Evolutionary conservation across 1,284 basidiomycete species (phyloP).

Genomic region (Rhodotorula sp.): DNA sequence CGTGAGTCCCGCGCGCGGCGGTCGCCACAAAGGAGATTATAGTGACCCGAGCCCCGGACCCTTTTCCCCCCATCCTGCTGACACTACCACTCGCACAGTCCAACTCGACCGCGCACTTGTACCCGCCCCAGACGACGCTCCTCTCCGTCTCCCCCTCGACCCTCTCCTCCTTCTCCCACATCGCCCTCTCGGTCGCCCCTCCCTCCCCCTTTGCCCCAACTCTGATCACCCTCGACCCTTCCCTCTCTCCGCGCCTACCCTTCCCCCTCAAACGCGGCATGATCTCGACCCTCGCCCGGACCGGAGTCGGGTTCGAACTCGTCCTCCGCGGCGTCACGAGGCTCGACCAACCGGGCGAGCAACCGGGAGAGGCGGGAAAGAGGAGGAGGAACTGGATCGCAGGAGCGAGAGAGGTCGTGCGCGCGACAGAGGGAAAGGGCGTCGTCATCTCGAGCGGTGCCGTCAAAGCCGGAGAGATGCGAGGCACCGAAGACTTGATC

Average conservation of each 20-base stretch:
- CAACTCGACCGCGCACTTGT: slow-evolving; percentile 36
- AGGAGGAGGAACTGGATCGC: slow-evolving; percentile 80
- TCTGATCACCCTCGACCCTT: slow-evolving; percentile 77
- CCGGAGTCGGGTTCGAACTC: slow-evolving; percentile 80
- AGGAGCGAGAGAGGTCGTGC: slow-evolving; percentile 64
- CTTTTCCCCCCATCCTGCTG: neutral
- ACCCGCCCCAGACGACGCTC: slow-evolving; percentile 47
- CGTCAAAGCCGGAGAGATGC: slow-evolving; percentile 58
- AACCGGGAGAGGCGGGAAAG: slow-evolving; percentile 17
- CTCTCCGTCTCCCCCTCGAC: slow-evolving; percentile 71
- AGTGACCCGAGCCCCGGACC: no score
- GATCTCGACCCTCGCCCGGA: slow-evolving; percentile 72
- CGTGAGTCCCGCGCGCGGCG: slow-evolving; percentile 11
- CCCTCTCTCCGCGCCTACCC: slow-evolving; percentile 65
- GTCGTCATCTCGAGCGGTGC: slow-evolving; percentile 67
- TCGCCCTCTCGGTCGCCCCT: slow-evolving; percentile 74
- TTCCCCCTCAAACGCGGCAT: slow-evolving; percentile 78
- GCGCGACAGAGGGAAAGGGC: slow-evolving; percentile 72
- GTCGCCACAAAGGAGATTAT: neutral
- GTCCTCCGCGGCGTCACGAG: slow-evolving; percentile 69
- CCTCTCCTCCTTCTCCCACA: slow-evolving; percentile 66
- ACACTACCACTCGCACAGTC: no score
- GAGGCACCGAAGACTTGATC: slow-evolving; percentile 66
- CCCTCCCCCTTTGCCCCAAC: slow-evolving; percentile 76
- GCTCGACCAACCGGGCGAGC: slow-evolving; percentile 53